Percentiles rank a stretch among this genome's conserved stretches.
Conservation (phyloP, 1,139 yeast genomes). For the Kodamaea fungicola region DNA sequence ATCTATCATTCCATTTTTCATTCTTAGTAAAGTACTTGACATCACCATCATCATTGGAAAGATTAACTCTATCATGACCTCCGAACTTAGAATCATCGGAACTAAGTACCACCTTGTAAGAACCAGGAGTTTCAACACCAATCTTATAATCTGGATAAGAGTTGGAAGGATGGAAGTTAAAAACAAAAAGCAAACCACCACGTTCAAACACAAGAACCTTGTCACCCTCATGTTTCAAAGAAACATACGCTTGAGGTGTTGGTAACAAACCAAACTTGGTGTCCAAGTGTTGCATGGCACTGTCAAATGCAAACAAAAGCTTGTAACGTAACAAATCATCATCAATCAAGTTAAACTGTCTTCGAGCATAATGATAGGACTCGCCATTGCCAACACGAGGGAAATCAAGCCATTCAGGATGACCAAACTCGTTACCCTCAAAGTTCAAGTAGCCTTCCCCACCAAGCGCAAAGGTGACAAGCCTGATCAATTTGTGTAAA, state of each 20-base stretch:
- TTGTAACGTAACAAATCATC: constrained; percentile 79
- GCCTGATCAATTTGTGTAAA: constrained; percentile 84
- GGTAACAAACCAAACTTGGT: constrained; percentile 66
- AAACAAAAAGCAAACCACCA: constrained; percentile 76
- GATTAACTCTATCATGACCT: constrained; percentile 76
- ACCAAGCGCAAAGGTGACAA: constrained; percentile 82
- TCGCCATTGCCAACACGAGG: constrained; percentile 87
- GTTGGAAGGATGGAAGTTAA: constrained; percentile 84
- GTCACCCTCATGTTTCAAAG: constrained; percentile 84
- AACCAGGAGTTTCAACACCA: constrained; percentile 81
- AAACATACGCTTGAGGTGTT: constrained; percentile 79
- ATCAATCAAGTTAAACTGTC: constrained; percentile 84
- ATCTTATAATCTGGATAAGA: constrained; percentile 84
- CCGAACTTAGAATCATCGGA: constrained; percentile 73
- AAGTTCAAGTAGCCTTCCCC: constrained; percentile 96
- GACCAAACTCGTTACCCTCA: constrained; percentile 98
- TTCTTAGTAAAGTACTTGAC: constrained; percentile 63
- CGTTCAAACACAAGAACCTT: constrained; percentile 88
- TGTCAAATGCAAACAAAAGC: constrained; percentile 73
- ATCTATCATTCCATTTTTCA: constrained; percentile 75
- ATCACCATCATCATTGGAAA: constrained; percentile 36
- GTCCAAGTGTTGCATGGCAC: constrained; percentile 79
- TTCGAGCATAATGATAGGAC: constrained; percentile 89
- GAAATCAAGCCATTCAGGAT: constrained; percentile 98
- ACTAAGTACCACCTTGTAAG: constrained; percentile 69